Conservation (phyloP, 352 stramenopile genomes). For the Phytophthora brassicae region DNA sequence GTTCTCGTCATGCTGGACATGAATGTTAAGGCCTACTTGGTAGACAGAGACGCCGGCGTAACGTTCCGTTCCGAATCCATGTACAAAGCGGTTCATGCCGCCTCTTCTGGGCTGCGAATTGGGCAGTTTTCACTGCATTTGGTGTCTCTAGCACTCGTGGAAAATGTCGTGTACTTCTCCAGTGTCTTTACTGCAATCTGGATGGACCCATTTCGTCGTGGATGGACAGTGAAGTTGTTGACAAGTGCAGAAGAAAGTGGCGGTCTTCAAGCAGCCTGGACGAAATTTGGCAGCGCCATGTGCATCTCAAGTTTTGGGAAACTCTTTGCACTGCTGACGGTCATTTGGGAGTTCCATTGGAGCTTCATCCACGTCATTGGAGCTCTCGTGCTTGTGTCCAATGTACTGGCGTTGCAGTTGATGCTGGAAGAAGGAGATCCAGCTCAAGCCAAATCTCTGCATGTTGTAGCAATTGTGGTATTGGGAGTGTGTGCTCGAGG, state of each 20-base stretch:
- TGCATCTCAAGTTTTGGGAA: constrained; percentile 86
- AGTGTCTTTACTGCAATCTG: constrained; percentile 52
- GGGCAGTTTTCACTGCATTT: constrained; percentile 82
- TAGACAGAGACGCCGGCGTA: constrained; percentile 66
- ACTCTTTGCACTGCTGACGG: constrained; percentile 78
- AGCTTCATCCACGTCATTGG: constrained; percentile 84
- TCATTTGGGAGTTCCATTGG: constrained; percentile 89
- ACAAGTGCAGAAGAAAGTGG: neutral
- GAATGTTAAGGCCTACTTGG: constrained; percentile 85
- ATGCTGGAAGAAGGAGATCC: constrained; percentile 56
- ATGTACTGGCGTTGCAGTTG: constrained; percentile 71
- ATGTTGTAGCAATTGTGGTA: constrained; percentile 45
- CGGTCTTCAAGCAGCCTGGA: constrained; percentile 14
- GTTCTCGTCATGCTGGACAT: constrained; percentile 85
- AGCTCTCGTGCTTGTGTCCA: constrained; percentile 69
- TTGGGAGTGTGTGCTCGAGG: constrained; percentile 44
- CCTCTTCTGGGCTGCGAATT: constrained; percentile 59
- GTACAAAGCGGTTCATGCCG: constrained; percentile 34
- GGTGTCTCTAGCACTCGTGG: constrained; percentile 64
- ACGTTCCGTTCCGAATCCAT: constrained; percentile 60
- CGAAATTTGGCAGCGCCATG: constrained; percentile 59
- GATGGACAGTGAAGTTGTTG: constrained; percentile 47
- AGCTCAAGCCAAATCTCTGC: constrained; percentile 29
- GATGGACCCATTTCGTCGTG: constrained; percentile 51
- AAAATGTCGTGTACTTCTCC: constrained; percentile 68